Conservation (phyloP, 2,329 filamentous ascomycete genomes). For the Hymenoscyphus fructigenus region DNA sequence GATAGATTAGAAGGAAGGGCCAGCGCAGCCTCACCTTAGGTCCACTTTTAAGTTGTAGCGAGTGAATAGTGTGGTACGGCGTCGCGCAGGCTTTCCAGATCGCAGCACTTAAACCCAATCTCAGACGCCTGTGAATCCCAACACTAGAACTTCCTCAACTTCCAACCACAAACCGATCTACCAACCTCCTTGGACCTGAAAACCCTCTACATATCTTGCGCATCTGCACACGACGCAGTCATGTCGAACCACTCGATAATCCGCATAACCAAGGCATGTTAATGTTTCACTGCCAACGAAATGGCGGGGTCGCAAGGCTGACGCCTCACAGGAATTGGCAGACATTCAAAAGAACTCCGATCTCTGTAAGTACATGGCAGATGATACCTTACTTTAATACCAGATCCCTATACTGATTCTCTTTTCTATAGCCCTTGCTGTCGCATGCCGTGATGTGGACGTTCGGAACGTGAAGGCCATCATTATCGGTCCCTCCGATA, state of each 20-base stretch:
- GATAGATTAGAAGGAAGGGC: too few species aligned
- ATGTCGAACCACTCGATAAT: constrained; percentile 88
- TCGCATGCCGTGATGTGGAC: constrained; percentile 83
- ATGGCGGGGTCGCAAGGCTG: constrained; percentile 38
- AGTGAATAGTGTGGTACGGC: background rate
- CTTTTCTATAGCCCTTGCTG: constrained; percentile 66
- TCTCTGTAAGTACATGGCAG: constrained; percentile 62
- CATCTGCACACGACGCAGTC: constrained; percentile 37
- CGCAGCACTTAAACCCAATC: too few species aligned
- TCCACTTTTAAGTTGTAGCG: background rate
- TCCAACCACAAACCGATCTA: background rate
- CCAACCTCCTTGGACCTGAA: constrained; percentile 14
- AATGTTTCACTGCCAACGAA: constrained; percentile 17
- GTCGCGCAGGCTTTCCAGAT: background rate
- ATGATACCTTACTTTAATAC: background rate
- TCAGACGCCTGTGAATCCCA: too few species aligned
- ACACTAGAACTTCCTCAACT: background rate
- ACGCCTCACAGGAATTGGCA: constrained; percentile 67
- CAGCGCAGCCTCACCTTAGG: too few species aligned
- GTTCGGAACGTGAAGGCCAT: constrained; percentile 84
- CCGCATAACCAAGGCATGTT: constrained; percentile 73
- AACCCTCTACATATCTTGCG: constrained; percentile 8
- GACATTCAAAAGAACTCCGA: constrained; percentile 82
- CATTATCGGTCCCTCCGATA: constrained; percentile 90
- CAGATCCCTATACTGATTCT: constrained; percentile 16